Evolutionary conservation across 2,329 filamentous ascomycete genomes (phyloP).

Genomic region (Alternaria infectoria): DNA sequence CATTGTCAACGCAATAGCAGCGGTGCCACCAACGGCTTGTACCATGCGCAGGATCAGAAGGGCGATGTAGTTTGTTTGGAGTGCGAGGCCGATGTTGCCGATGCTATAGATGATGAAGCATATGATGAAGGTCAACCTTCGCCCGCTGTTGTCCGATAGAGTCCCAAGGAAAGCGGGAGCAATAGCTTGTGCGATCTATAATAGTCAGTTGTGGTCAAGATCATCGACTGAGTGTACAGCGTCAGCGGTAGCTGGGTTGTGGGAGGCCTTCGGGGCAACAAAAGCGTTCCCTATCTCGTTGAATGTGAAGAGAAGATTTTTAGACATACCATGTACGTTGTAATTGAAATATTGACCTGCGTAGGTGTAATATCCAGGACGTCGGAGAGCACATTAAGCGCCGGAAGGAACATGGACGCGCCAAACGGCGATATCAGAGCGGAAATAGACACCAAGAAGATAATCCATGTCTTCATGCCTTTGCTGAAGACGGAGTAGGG

Average conservation of each 20-base stretch:
- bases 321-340: constrained; percentile 54
- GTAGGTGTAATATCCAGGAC: constrained; percentile 52
- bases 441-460: constrained; percentile 54
- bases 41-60: constrained; percentile 45
- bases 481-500: constrained; percentile 40
- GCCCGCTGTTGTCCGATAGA: constrained; percentile 59
- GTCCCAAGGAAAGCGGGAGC: constrained; percentile 60
- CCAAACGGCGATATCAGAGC: constrained; percentile 59
- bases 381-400: constrained; percentile 39
- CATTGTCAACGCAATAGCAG: constrained; percentile 64
- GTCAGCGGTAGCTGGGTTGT: neutral
- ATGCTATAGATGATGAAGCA: constrained; percentile 48
- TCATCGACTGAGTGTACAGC: neutral
- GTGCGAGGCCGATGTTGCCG: constrained; percentile 46
- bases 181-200: constrained; percentile 56
- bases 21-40: constrained; percentile 50
- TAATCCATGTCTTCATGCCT: constrained; percentile 55
- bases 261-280: neutral
- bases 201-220: constrained; percentile 10
- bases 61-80: constrained; percentile 46
- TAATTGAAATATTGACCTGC: constrained; percentile 59
- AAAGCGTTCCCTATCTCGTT: neutral
- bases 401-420: constrained; percentile 48
- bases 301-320: neutral
- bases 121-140: constrained; percentile 59